These are phyloP conservation scores for Neurospora tetraspora DNA, from an alignment of 495 filamentous ascomycete species.

Conservation along the genomic window DNA sequence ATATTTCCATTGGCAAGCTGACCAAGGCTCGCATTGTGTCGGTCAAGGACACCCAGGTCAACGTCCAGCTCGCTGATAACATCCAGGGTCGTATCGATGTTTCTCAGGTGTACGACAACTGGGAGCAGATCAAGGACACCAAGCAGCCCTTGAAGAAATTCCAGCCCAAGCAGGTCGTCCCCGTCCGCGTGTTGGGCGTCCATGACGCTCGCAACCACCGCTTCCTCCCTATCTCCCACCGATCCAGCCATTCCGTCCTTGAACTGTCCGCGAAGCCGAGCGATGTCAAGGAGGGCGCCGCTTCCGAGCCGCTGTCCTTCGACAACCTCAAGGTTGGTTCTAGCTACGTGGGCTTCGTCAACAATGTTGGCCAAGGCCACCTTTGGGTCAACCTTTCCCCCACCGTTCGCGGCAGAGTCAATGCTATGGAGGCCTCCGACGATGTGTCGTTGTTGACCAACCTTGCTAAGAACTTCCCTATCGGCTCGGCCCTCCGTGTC, in stretches of 20 bases:
- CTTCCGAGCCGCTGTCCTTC: constrained; percentile 49
- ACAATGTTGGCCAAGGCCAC: constrained; percentile 67
- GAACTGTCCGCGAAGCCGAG: constrained; percentile 81
- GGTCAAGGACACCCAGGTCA: constrained; percentile 81
- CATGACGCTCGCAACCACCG: constrained; percentile 85
- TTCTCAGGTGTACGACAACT: constrained; percentile 78
- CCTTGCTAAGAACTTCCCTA: constrained; percentile 71
- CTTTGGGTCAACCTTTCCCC: constrained; percentile 87
- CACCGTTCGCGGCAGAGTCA: constrained; percentile 77
- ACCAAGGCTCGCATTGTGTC: constrained; percentile 71
- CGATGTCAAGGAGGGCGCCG: constrained; percentile 38
- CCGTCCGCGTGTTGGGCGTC: constrained; percentile 71
- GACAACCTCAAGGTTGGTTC: constrained; percentile 65
- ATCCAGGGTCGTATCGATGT: constrained; percentile 85
- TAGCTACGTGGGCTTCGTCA: constrained; percentile 70
- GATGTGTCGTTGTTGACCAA: constrained; percentile 68
- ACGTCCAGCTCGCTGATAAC: constrained; percentile 81
- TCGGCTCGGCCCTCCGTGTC: constrained; percentile 75
- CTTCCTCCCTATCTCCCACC: constrained; percentile 84
- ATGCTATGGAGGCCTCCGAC: constrained; percentile 72
- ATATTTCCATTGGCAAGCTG: constrained; percentile 62
- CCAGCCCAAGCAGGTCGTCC: constrained; percentile 55
- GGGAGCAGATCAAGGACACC: constrained; percentile 73
- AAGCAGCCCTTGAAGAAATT: constrained; percentile 69
- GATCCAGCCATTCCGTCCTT: constrained; percentile 68